phyloP scores from a whole-genome alignment of 768 basidiomycete genomes.

The Hydnomerulius pinastri region DNA sequence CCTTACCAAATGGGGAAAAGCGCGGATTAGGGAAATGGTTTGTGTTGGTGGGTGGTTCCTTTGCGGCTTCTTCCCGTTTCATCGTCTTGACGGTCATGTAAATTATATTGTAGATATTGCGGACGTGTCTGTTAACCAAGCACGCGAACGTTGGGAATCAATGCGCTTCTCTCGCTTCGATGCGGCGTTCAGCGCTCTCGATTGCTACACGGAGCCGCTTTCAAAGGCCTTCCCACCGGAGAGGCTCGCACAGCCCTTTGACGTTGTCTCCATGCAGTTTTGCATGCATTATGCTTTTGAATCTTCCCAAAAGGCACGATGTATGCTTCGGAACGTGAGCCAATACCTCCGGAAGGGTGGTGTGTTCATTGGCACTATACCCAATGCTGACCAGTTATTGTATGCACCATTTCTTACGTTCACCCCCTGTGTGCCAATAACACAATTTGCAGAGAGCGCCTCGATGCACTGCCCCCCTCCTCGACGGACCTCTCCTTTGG shows the following conservation, averaged over 20 bases:
- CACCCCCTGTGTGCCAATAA: slow-evolving; percentile 13
- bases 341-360: slow-evolving; percentile 81
- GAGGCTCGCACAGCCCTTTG: slow-evolving; percentile 70
- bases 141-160: slow-evolving; percentile 66
- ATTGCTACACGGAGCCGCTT: slow-evolving; percentile 82
- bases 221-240: slow-evolving; percentile 65
- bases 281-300: slow-evolving; percentile 99
- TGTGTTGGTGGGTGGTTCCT: slow-evolving; percentile 65
- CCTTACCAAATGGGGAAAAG: slow-evolving; percentile 92
- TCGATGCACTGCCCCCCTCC: slow-evolving; percentile 69
- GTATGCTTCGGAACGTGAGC: slow-evolving; percentile 92
- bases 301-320: slow-evolving; percentile 78
- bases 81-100: background rate
- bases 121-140: slow-evolving; percentile 84
- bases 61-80: background rate
- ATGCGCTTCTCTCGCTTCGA: slow-evolving; percentile 59
- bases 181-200: slow-evolving; percentile 81
- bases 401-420: slow-evolving; percentile 42
- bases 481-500: slow-evolving; percentile 78
- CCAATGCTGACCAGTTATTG: slow-evolving; percentile 85
- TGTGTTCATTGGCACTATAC: slow-evolving; percentile 95
- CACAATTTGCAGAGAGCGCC: slow-evolving; percentile 53
- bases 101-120: slow-evolving; percentile 71
- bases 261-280: slow-evolving; percentile 98
- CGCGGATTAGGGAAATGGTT: slow-evolving; percentile 74